Conservation (phyloP, 2,329 filamentous ascomycete genomes). For the Chaetomium olivaceum region DNA sequence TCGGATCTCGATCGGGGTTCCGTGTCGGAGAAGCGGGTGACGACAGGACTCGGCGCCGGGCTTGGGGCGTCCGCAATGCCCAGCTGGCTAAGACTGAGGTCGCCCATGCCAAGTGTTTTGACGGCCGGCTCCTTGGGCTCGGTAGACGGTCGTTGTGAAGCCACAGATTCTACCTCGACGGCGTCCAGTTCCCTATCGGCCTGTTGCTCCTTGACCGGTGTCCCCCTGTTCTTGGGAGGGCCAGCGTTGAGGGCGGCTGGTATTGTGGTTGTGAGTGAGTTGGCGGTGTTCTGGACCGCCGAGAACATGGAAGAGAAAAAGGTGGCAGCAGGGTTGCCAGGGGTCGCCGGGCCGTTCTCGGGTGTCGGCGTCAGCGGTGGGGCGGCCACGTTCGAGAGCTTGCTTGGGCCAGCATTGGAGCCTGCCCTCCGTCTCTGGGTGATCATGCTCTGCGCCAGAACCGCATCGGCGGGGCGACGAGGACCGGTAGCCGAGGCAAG, state of each 20-base stretch:
- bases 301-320: constrained; percentile 96
- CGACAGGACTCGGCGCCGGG: constrained; percentile 56
- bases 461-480: constrained; percentile 51
- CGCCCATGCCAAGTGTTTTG: constrained; percentile 84
- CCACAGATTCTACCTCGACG: constrained; percentile 49
- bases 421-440: constrained; percentile 63
- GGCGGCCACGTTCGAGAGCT: constrained; percentile 74
- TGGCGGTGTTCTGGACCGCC: constrained; percentile 89
- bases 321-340: constrained; percentile 59
- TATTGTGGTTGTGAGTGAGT: constrained; percentile 70
- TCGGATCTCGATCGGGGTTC: constrained; percentile 56
- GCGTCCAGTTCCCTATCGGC: constrained; percentile 39
- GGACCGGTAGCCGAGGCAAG: constrained; percentile 30
- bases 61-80: constrained; percentile 68
- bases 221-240: constrained; percentile 45
- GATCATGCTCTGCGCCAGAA: constrained; percentile 70
- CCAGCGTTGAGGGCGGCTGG: constrained; percentile 55
- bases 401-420: constrained; percentile 69
- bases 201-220: constrained; percentile 39
- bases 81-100: constrained; percentile 84
- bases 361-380: constrained; percentile 74
- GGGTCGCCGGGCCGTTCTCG: constrained; percentile 59
- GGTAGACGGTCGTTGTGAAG: constrained; percentile 44
- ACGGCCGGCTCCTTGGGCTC: constrained; percentile 72
- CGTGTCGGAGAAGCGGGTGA: constrained; percentile 55